phyloP scores from a whole-genome alignment of 805 yeast genomes.

The Tetrapisispora namnaoensis region DNA sequence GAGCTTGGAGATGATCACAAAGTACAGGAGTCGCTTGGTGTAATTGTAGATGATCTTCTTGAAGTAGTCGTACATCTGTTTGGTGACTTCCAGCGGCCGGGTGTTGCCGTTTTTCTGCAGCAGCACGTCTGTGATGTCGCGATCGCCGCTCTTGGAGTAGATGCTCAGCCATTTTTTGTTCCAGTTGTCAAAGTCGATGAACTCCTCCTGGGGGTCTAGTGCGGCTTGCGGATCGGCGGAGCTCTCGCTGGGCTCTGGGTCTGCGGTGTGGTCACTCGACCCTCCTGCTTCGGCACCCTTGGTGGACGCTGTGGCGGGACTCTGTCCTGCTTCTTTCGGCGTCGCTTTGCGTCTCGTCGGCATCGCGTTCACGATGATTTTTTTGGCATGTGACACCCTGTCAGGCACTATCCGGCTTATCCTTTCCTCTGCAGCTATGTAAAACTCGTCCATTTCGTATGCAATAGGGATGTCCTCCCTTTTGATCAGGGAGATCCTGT shows the following conservation, averaged over 20 bases:
- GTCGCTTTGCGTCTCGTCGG: no score
- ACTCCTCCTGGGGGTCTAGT: background rate
- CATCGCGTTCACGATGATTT: background rate
- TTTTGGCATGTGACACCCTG: conserved; percentile 3
- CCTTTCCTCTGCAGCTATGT: conserved; percentile 19
- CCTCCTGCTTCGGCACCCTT: no score
- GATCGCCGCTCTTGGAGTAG: conserved; percentile 9
- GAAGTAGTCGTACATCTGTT: conserved; percentile 8
- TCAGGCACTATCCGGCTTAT: conserved; percentile 12
- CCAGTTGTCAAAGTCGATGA: conserved; percentile 17
- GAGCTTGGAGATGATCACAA: background rate
- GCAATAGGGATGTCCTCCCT: conserved; percentile 25
- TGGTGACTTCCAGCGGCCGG: conserved; percentile 8
- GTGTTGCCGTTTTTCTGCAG: background rate
- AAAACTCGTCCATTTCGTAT: conserved; percentile 25
- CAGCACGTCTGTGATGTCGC: background rate
- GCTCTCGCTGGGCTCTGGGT: no score
- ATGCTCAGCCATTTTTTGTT: conserved; percentile 20
- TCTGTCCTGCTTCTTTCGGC: no score
- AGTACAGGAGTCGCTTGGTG: background rate
- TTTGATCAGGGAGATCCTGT: conserved; percentile 11
- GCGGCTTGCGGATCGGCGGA: no score
- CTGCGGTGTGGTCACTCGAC: no score
- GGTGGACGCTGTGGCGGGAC: no score
- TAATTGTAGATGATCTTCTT: background rate